A percentile compares a stretch with the other conserved stretches of the same genome.
Conservation (phyloP, 805 yeast genomes). For the Candida quercuum region DNA sequence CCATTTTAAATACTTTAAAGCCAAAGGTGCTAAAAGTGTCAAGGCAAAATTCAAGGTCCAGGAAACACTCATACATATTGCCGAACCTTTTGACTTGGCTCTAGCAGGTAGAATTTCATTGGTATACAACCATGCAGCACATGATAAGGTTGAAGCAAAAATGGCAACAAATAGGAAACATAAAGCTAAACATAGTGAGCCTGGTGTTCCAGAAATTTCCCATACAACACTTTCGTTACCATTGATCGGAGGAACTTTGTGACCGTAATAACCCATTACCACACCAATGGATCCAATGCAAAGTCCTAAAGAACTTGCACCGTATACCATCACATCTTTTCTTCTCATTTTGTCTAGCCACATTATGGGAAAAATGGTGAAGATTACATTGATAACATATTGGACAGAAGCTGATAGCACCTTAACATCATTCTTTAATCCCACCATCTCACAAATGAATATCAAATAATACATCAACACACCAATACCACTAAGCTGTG, state of each 20-base stretch:
- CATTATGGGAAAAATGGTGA: slow-evolving; percentile 39
- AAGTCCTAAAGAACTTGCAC: slow-evolving; percentile 31
- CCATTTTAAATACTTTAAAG: slow-evolving; percentile 31
- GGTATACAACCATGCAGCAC: slow-evolving; percentile 45
- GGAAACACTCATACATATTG: slow-evolving; percentile 40
- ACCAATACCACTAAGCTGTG: slow-evolving; percentile 42
- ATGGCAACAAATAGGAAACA: slow-evolving; percentile 41
- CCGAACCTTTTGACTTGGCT: slow-evolving; percentile 41
- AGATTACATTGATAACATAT: slow-evolving; percentile 34
- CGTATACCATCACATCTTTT: slow-evolving; percentile 41
- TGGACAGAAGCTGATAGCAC: slow-evolving; percentile 32
- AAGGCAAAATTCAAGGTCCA: slow-evolving; percentile 37
- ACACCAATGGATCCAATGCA: slow-evolving; percentile 31
- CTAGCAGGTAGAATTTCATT: slow-evolving; percentile 42
- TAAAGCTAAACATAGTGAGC: slow-evolving; percentile 38
- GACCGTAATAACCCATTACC: slow-evolving; percentile 33
- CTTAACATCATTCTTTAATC: slow-evolving; percentile 30
- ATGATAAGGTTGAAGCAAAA: slow-evolving; percentile 39
- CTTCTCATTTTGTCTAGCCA: slow-evolving; percentile 40
- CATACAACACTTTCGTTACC: slow-evolving; percentile 31
- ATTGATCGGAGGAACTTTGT: slow-evolving; percentile 23
- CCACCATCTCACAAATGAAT: slow-evolving; percentile 44
- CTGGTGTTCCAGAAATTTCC: slow-evolving; percentile 33
- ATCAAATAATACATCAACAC: slow-evolving; percentile 39
- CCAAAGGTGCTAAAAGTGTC: slow-evolving; percentile 35